Percentiles rank a stretch among this genome's conserved stretches.
Evolutionary conservation across 371 early-diverging fungal species (phyloP).

Genomic region (Basidiobolus meristosporus): DNA sequence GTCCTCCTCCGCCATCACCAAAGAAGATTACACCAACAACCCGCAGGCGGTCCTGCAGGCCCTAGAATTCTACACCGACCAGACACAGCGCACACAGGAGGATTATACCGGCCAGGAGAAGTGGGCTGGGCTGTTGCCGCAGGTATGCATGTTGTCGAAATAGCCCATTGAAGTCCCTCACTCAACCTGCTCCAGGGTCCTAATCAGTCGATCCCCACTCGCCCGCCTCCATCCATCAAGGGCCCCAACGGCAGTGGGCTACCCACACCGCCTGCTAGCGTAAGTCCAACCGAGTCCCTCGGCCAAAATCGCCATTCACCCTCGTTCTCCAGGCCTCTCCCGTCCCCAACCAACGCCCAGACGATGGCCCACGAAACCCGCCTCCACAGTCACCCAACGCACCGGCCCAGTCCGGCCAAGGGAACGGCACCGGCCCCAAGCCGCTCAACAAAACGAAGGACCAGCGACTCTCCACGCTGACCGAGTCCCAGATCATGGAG

Average conservation of each 20-base stretch:
- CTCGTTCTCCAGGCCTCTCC: not conserved
- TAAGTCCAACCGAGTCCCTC: not conserved
- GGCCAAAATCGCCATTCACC: not conserved
- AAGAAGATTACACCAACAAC: conserved; percentile 88
- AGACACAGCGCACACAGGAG: conserved; percentile 29
- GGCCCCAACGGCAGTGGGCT: not conserved
- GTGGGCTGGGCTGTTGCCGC: conserved; percentile 3
- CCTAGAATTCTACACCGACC: conserved; percentile 87
- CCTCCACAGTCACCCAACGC: not conserved
- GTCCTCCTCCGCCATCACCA: conserved; percentile 77
- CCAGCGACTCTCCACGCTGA: conserved; percentile 62
- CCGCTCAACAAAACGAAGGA: conserved; percentile 21
- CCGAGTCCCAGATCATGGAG: conserved; percentile 84
- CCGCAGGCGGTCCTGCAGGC: conserved; percentile 95
- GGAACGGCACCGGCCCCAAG: conserved; percentile 5
- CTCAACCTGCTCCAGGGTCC: not conserved
- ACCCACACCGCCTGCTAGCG: not conserved
- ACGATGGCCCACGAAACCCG: conserved; percentile 7
- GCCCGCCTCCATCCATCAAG: not conserved
- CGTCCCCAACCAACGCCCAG: conserved; percentile 6
- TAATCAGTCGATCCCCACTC: not conserved
- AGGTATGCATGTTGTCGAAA: no score
- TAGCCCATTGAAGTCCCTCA: no score
- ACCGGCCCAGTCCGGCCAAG: conserved; percentile 5
- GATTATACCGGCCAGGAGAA: conserved; percentile 15